Conservation (phyloP, 108 stramenopile genomes). For the Phaeodactylum tricornutum region DNA sequence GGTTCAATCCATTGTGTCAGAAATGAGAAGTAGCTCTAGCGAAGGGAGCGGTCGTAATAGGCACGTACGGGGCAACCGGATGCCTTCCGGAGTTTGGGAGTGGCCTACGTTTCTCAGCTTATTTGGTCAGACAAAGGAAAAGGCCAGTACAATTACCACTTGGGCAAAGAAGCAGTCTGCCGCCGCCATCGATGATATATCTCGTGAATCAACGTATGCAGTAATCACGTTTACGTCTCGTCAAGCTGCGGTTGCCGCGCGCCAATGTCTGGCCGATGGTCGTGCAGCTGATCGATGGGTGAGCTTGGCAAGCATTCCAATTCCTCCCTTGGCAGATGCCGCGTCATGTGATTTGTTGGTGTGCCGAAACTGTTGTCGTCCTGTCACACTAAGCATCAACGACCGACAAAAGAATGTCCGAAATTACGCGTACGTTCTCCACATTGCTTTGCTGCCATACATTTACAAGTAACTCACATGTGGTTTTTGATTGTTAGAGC, state of each 20-base stretch:
- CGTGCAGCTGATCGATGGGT: conserved; percentile 67
- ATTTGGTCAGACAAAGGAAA: conserved; percentile 1
- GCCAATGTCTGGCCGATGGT: conserved; percentile 73
- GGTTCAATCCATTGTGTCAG: no score
- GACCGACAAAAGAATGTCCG: conserved; percentile 59
- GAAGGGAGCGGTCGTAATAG: no score
- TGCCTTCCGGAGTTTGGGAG: not conserved
- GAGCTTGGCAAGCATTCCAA: conserved; percentile 41
- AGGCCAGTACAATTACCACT: not conserved
- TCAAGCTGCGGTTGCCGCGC: conserved; percentile 79
- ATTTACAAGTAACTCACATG: not conserved
- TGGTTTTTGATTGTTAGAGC: conserved; percentile 6
- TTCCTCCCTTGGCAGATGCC: conserved; percentile 81
- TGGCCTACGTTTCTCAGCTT: conserved; percentile 1
- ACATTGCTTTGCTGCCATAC: not conserved
- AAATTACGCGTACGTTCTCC: conserved; percentile 39
- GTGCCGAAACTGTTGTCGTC: conserved; percentile 78
- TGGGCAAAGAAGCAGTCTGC: conserved; percentile 1
- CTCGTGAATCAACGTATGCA: conserved; percentile 69
- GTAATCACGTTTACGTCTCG: conserved; percentile 83
- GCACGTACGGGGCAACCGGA: not conserved
- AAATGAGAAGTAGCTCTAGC: not conserved
- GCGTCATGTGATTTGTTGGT: conserved; percentile 55
- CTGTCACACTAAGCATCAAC: conserved; percentile 74
- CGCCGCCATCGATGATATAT: conserved; percentile 28